phyloP scores from a whole-genome alignment of 441 rosid genomes.

The Francoa sonchifolia region DNA sequence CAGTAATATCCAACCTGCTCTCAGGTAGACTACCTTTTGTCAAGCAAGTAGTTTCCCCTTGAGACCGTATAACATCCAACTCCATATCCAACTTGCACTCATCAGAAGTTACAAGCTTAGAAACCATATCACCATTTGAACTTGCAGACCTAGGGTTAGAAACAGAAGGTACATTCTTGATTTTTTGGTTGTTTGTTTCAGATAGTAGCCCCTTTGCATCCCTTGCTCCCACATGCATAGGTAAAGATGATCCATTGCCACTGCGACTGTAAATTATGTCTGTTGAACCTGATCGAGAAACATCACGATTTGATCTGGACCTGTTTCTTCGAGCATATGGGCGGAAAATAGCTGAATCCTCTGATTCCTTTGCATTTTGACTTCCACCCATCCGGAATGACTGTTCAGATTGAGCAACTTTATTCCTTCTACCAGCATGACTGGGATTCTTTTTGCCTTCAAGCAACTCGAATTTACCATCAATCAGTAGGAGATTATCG shows the following conservation, averaged over 20 bases:
- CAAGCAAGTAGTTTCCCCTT: constrained; percentile 21
- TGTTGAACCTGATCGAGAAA: constrained; percentile 62
- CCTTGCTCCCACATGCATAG: constrained; percentile 39
- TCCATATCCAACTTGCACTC: constrained; percentile 30
- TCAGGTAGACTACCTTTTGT: constrained; percentile 26
- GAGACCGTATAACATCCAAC: constrained; percentile 35
- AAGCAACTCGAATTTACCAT: constrained; percentile 62
- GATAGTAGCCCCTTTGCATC: constrained; percentile 42
- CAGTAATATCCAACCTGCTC: constrained; percentile 30
- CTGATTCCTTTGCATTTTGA: constrained; percentile 70
- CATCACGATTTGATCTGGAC: constrained; percentile 79
- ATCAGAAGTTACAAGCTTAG: constrained; percentile 32
- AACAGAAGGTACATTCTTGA: constrained; percentile 31
- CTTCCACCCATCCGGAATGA: constrained; percentile 50
- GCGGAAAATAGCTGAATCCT: constrained; percentile 94
- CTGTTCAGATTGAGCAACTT: constrained; percentile 45
- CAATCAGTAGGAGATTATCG: constrained; percentile 73
- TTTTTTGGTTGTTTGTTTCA: constrained; percentile 51
- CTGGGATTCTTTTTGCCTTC: constrained; percentile 38
- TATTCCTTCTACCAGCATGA: constrained; percentile 42
- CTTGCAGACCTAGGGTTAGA: constrained; percentile 31
- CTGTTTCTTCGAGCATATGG: constrained; percentile 98
- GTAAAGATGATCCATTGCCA: constrained; percentile 47
- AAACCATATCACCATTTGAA: constrained; percentile 49
- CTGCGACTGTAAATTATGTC: constrained; percentile 62